Conservation (phyloP, 176 grass and related monocot species). For the Avena atlantica region DNA sequence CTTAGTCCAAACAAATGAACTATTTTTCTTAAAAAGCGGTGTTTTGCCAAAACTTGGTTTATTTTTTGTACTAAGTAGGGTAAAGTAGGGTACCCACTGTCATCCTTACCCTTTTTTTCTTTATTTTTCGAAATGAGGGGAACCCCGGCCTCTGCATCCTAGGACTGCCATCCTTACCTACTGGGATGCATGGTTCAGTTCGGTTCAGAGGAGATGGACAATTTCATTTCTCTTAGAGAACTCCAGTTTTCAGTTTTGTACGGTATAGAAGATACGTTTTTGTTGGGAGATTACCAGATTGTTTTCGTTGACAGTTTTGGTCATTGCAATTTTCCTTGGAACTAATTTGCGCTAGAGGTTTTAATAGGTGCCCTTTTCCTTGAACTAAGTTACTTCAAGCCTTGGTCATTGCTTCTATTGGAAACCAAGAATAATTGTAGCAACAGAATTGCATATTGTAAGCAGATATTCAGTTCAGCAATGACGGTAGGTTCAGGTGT, state of each 20-base stretch:
- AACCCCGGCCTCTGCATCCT: no score
- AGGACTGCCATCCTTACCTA: no score
- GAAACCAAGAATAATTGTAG: neutral
- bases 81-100: no score
- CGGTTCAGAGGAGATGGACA: neutral
- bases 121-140: no score
- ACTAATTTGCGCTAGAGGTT: neutral
- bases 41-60: no score
- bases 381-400: neutral
- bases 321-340: neutral
- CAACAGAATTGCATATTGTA: no score
- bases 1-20: no score
- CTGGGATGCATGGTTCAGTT: neutral
- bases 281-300: neutral
- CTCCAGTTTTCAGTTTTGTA: neutral
- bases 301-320: neutral
- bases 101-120: no score
- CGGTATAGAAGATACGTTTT: neutral
- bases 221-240: neutral
- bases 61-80: no score
- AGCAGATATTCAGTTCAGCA: no score
- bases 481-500: neutral
- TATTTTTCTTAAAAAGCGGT: no score
- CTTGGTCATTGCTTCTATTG: no score
- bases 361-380: neutral